These are phyloP conservation scores for Geotrichum bryndzae DNA, from an alignment of 1,139 yeast species.

Conservation along the genomic window DNA sequence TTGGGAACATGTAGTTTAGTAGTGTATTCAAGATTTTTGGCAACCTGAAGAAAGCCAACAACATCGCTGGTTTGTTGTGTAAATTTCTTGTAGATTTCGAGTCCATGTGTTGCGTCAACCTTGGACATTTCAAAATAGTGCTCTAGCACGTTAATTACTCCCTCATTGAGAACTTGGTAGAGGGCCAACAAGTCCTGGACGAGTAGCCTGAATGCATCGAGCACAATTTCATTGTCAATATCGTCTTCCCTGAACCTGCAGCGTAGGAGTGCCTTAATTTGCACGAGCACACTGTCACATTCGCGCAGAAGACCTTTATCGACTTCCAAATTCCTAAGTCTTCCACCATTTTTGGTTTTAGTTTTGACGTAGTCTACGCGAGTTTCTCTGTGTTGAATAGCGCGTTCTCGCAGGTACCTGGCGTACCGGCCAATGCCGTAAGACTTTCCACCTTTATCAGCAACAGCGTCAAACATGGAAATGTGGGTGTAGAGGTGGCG, in stretches of 20 bases:
- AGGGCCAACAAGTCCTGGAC: slow-evolving; percentile 80
- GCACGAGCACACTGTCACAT: slow-evolving; percentile 76
- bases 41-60: slow-evolving; percentile 78
- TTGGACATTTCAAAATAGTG: slow-evolving; percentile 90
- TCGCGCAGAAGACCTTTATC: slow-evolving; percentile 83
- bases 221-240: slow-evolving; percentile 70
- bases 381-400: slow-evolving; percentile 60
- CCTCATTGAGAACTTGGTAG: slow-evolving; percentile 88
- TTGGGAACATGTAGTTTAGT: slow-evolving; percentile 92
- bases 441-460: slow-evolving; percentile 44
- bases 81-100: slow-evolving; percentile 75
- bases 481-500: slow-evolving; percentile 55
- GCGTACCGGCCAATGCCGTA: slow-evolving; percentile 63
- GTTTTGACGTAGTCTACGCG: slow-evolving; percentile 70
- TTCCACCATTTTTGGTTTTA: slow-evolving; percentile 46
- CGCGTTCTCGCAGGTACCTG: slow-evolving; percentile 62
- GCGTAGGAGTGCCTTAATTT: slow-evolving; percentile 66
- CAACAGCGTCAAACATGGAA: slow-evolving; percentile 50
- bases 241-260: slow-evolving; percentile 70
- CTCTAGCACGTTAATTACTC: slow-evolving; percentile 85
- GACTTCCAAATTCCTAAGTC: slow-evolving; percentile 56
- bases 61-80: slow-evolving; percentile 85
- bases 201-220: slow-evolving; percentile 78
- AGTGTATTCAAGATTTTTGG: slow-evolving; percentile 79
- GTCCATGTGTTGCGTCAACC: slow-evolving; percentile 79